Conservation (phyloP, 2,329 filamentous ascomycete genomes). For the Pseudocercospora eumusae region DNA sequence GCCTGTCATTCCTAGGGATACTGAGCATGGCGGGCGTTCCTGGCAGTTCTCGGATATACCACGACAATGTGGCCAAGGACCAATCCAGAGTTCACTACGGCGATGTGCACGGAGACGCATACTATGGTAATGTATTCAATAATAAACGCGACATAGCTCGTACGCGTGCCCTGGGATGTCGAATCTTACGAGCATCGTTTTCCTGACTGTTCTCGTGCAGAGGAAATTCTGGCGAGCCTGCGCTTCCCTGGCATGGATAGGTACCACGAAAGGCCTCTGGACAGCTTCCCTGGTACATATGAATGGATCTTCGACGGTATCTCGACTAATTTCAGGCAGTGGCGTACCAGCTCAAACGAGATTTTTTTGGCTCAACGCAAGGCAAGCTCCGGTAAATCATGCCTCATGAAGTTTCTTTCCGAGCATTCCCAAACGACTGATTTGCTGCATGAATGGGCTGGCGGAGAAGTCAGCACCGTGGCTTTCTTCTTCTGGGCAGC, state of each 20-base stretch:
- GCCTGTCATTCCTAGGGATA: not conserved
- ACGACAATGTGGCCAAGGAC: not conserved
- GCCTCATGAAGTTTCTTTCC: not conserved
- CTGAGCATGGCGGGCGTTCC: not conserved
- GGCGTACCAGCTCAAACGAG: not conserved
- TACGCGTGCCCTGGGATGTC: not conserved
- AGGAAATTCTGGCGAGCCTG: not conserved
- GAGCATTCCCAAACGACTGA: not conserved
- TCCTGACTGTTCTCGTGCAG: not conserved
- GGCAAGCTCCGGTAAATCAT: not conserved
- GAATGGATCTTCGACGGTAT: conserved; percentile 3
- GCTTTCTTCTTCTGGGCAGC: not conserved
- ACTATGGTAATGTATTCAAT: not conserved
- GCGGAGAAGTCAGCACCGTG: not conserved
- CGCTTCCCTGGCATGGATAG: conserved; percentile 3
- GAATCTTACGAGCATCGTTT: not conserved
- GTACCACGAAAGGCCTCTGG: conserved; percentile 3
- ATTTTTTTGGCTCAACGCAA: not conserved
- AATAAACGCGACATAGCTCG: not conserved
- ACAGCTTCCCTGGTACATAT: conserved; percentile 5
- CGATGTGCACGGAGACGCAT: not conserved
- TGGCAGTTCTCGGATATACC: not conserved
- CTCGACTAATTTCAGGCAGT: not conserved
- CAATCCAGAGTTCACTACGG: not conserved
- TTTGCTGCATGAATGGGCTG: not conserved